Conservation (phyloP, 129 eudicot genomes). For the Sambucus nigra region DNA sequence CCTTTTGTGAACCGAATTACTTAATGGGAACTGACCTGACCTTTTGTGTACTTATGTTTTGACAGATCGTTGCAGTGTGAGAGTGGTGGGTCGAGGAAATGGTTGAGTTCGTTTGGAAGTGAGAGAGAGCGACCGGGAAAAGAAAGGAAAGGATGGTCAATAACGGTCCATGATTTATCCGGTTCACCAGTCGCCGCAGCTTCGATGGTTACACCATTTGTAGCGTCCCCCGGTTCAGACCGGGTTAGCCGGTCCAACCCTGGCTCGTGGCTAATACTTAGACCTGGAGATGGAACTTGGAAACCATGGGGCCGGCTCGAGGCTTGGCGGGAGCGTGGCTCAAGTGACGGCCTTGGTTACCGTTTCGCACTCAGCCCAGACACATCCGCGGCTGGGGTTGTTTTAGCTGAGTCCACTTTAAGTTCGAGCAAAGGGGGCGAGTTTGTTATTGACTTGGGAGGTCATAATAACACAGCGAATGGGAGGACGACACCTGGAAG, state of each 20-base stretch:
- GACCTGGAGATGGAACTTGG: slow-evolving; percentile 61
- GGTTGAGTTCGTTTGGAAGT: slow-evolving; percentile 56
- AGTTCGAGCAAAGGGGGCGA: slow-evolving; percentile 50
- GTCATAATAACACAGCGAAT: slow-evolving; percentile 3
- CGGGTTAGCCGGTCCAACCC: slow-evolving; percentile 68
- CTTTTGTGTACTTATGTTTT: not conserved
- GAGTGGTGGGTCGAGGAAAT: slow-evolving; percentile 24
- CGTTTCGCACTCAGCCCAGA: slow-evolving; percentile 57
- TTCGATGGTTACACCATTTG: slow-evolving; percentile 66
- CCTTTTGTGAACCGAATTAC: too few relatives aligned
- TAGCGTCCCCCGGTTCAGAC: slow-evolving; percentile 63
- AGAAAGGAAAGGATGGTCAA: slow-evolving; percentile 65
- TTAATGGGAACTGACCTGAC: not conserved
- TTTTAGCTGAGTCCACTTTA: slow-evolving; percentile 39
- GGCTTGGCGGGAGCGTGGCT: slow-evolving; percentile 69
- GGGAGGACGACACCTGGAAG: slow-evolving; percentile 22
- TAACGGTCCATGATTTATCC: slow-evolving; percentile 58
- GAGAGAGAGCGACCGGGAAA: slow-evolving; percentile 54
- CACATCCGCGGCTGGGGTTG: slow-evolving; percentile 37
- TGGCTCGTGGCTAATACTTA: slow-evolving; percentile 64
- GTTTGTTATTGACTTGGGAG: slow-evolving; percentile 35
- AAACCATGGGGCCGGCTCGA: slow-evolving; percentile 78
- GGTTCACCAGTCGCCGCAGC: slow-evolving; percentile 69
- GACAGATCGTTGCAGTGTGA: slow-evolving; percentile 39
- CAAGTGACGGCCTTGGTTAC: slow-evolving; percentile 54